Percentiles rank a stretch among this genome's conserved stretches.
phyloP scores from a whole-genome alignment of 2,329 filamentous ascomycete genomes.

The Drechslerella stenobrocha region DNA sequence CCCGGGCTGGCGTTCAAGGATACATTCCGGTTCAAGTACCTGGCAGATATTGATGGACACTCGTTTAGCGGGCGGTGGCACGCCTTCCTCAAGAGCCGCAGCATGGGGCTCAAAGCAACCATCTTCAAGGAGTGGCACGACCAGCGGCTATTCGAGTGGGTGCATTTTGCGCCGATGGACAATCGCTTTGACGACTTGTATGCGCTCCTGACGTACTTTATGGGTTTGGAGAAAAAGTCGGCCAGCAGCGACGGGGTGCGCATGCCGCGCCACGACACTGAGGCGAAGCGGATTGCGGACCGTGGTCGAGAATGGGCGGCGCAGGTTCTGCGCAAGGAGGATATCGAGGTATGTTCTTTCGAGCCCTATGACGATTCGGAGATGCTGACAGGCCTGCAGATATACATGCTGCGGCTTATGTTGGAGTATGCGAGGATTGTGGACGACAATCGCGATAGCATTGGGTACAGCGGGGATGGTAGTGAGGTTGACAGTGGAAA shows the following conservation, averaged over 20 bases:
- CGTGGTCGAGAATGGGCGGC: constrained; percentile 71
- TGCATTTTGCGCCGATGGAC: constrained; percentile 80
- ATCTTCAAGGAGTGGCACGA: constrained; percentile 83
- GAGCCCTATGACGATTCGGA: too few species aligned
- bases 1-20: constrained; percentile 55
- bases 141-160: constrained; percentile 72
- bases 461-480: constrained; percentile 54
- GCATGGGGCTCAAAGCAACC: constrained; percentile 74
- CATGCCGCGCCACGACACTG: constrained; percentile 60
- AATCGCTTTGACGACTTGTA: constrained; percentile 72
- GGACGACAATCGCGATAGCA: constrained; percentile 56
- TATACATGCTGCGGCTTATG: constrained; percentile 69
- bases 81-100: constrained; percentile 70
- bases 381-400: constrained; percentile 62
- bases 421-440: constrained; percentile 64
- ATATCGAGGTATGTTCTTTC: constrained; percentile 42
- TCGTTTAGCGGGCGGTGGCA: constrained; percentile 70
- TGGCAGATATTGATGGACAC: constrained; percentile 77
- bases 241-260: constrained; percentile 50
- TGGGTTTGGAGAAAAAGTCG: constrained; percentile 31
- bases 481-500: constrained; percentile 33
- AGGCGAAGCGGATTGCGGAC: constrained; percentile 67
- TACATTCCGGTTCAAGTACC: constrained; percentile 65
- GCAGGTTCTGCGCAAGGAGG: constrained; percentile 67
- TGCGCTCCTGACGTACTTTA: constrained; percentile 54